These are phyloP conservation scores for Plectosphaerella cucumerina DNA, from an alignment of 2,329 filamentous ascomycete genomes.

Conservation along the genomic window DNA sequence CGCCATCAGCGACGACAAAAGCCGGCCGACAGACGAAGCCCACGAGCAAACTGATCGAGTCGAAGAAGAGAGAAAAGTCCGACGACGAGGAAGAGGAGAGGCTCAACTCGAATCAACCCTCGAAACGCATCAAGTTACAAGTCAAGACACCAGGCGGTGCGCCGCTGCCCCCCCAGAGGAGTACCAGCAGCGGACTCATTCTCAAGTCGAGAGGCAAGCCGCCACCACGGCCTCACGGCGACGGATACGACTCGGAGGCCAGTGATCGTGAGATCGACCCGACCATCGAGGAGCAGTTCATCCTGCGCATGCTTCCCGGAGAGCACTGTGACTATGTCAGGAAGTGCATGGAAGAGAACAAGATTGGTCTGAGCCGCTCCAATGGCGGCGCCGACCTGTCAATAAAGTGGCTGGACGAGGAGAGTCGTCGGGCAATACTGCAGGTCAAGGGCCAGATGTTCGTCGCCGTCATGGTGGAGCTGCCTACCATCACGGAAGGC, in stretches of 20 bases:
- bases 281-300: slow-evolving; percentile 81
- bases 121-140: slow-evolving; percentile 51
- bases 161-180: slow-evolving; percentile 19
- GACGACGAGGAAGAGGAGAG: slow-evolving; percentile 46
- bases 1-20: slow-evolving; percentile 47
- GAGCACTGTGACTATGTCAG: slow-evolving; percentile 81
- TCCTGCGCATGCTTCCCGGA: slow-evolving; percentile 83
- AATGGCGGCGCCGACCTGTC: slow-evolving; percentile 72
- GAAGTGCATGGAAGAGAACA: slow-evolving; percentile 70
- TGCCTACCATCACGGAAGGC: slow-evolving; percentile 82
- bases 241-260: slow-evolving; percentile 94
- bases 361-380: slow-evolving; percentile 61
- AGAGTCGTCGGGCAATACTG: slow-evolving; percentile 69
- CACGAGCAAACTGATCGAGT: slow-evolving; percentile 50
- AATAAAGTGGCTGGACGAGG: slow-evolving; percentile 74
- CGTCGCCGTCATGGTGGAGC: slow-evolving; percentile 74
- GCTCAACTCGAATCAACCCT: slow-evolving; percentile 28
- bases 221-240: slow-evolving; percentile 68
- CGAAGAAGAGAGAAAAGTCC: slow-evolving; percentile 58
- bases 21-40: slow-evolving; percentile 57
- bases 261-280: slow-evolving; percentile 87
- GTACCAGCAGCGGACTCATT: slow-evolving; percentile 26
- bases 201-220: slow-evolving; percentile 65
- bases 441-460: slow-evolving; percentile 67
- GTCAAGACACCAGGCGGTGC: slow-evolving; percentile 23